Conservation (phyloP, 1,139 yeast genomes). For the Arxiozyma heterogenica region DNA sequence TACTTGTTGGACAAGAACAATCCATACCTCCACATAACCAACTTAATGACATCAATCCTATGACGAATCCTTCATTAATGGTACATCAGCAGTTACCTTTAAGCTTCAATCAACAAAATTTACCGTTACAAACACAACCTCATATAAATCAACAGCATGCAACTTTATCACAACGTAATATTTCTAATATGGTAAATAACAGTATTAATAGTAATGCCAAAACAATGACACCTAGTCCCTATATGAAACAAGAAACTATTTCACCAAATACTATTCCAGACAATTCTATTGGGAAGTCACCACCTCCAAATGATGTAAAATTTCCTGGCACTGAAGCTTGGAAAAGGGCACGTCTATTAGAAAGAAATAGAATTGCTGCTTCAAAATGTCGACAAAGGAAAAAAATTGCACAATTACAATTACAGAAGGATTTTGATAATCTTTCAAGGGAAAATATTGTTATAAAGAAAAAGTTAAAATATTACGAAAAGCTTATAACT, state of each 20-base stretch:
- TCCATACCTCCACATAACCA: not conserved
- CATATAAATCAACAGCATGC: not conserved
- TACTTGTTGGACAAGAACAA: not conserved
- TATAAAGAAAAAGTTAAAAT: conserved; percentile 35
- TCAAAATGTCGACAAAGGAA: conserved; percentile 69
- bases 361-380: conserved; percentile 66
- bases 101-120: not conserved
- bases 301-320: conserved; percentile 39
- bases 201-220: not conserved
- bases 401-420: conserved; percentile 58
- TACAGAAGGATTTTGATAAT: conserved; percentile 48
- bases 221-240: conserved; percentile 2
- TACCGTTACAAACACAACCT: not conserved
- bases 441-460: conserved; percentile 39
- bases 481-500: conserved; percentile 27
- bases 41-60: not conserved
- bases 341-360: conserved; percentile 62
- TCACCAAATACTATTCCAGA: not conserved
- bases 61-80: not conserved
- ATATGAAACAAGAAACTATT: not conserved
- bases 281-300: not conserved
- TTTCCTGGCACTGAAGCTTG: conserved; percentile 75
- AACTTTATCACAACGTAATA: not conserved
- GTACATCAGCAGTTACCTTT: not conserved
- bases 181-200: not conserved